These are phyloP conservation scores for Paracorniculantispora psalliotae DNA, from an alignment of 2,329 filamentous ascomycete genomes.

Conservation along the genomic window DNA sequence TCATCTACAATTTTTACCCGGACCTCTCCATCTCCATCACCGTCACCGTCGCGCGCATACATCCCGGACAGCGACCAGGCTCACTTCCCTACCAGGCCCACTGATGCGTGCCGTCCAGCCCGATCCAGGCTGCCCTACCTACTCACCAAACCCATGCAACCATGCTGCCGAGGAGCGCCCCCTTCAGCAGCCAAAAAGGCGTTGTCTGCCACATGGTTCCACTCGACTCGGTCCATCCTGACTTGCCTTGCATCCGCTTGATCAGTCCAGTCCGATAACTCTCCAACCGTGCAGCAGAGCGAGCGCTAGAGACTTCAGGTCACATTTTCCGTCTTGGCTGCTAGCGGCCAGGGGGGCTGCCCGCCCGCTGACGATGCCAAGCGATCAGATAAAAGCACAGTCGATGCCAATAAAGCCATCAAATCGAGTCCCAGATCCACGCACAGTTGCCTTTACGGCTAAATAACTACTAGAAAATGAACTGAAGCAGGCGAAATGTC, in stretches of 20 bases:
- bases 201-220: background rate
- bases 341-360: background rate
- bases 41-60: no score
- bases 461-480: no score
- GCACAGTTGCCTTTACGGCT: background rate
- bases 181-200: background rate
- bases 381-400: slow-evolving; percentile 2
- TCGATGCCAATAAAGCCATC: background rate
- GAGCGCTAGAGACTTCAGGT: background rate
- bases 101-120: slow-evolving; percentile 8
- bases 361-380: background rate
- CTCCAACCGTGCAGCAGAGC: background rate
- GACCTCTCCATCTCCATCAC: no score
- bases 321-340: background rate
- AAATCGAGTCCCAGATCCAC: background rate
- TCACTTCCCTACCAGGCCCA: background rate
- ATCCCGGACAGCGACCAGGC: background rate
- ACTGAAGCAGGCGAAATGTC: no score
- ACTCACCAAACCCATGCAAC: background rate
- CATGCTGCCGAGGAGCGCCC: background rate
- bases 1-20: no score
- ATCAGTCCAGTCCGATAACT: background rate
- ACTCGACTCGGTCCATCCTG: background rate
- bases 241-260: background rate
- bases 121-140: slow-evolving; percentile 2